Percentiles rank a stretch among this genome's conserved stretches.
phyloP scores from a whole-genome alignment of 768 basidiomycete species.

The Amanita molliuscula region DNA sequence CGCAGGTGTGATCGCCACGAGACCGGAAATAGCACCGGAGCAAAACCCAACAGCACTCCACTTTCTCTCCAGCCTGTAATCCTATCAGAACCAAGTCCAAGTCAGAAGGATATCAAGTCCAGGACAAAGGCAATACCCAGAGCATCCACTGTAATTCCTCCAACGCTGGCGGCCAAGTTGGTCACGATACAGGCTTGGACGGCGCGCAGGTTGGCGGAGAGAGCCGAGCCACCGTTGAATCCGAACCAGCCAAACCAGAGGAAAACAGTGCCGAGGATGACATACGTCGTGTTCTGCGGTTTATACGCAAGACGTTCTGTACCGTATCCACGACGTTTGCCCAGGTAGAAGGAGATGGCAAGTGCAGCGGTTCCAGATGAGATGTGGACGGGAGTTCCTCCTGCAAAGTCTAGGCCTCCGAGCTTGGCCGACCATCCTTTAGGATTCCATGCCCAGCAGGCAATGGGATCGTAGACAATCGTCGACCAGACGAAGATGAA shows the following conservation, averaged over 20 bases:
- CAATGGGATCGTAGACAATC: conserved; percentile 87
- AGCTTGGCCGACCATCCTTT: conserved; percentile 67
- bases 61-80: conserved; percentile 87
- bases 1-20: conserved; percentile 84
- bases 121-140: conserved; percentile 38
- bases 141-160: conserved; percentile 89
- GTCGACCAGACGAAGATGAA: conserved; percentile 90
- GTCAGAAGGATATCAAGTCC: background rate
- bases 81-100: conserved; percentile 26
- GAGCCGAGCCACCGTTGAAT: conserved; percentile 89
- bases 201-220: conserved; percentile 82
- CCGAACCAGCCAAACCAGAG: conserved; percentile 98
- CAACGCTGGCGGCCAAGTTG: conserved; percentile 85
- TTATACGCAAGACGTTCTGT: conserved; percentile 86
- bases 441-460: conserved; percentile 93
- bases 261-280: conserved; percentile 86
- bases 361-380: conserved; percentile 88
- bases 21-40: conserved; percentile 85
- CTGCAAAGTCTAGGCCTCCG: conserved; percentile 88
- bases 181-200: conserved; percentile 87
- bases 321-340: conserved; percentile 85
- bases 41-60: conserved; percentile 95
- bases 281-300: conserved; percentile 89
- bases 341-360: conserved; percentile 85
- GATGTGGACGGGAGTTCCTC: conserved; percentile 96